Evolutionary conservation across 331 rosid species (phyloP), one percentile per base, ranked within the genome.

Genomic region (Quercus tomentella): DNA sequence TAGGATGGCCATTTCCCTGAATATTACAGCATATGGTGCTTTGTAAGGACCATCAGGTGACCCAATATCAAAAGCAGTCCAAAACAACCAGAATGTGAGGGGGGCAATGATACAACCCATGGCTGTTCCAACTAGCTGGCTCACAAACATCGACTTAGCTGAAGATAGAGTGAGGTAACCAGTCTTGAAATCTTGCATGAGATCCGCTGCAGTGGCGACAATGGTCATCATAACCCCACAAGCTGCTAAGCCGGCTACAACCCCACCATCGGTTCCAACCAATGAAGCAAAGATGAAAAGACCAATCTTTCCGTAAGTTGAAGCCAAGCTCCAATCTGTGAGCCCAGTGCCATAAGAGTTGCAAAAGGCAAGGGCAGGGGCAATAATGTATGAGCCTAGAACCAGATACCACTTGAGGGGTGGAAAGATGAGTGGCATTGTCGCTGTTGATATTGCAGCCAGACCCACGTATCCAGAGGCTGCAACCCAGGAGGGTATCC

Each of bases 151-250:
- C 6, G 97, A 90, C 85, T 80, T 89, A 0, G 97, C 94, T 0
- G 96, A 95, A 15, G 99, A 89, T 56, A 89, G 82, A 35, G 97
- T 95, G 79, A 95, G 91, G 86, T 95, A 95, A 73, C 97, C 97
- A 0, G 97, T 91, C 92, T 91, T 94, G 87, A 94, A 94, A 87
- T 94, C 98, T 84, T 94, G 98, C 97, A 89, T 94, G 79, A 95
- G 97, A 83, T 95, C 97, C 1, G 97, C 91, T 6, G 97, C 97
- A 1, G 97, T 92, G 23, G 97, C 25, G 2, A 95, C 97, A 3
- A 93, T 95, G 76, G 93, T 81, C 93, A 90, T 91, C 97, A 93
- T 91, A 58, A 95, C 93, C 25, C 94, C 96, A 69, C 83, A 86
- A 21, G 94, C 78, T 26, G 94, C 97, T 73, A 90, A 22, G 18